Evolutionary conservation across 352 stramenopile species (phyloP).

Genomic region (Globisporangium splendens): DNA sequence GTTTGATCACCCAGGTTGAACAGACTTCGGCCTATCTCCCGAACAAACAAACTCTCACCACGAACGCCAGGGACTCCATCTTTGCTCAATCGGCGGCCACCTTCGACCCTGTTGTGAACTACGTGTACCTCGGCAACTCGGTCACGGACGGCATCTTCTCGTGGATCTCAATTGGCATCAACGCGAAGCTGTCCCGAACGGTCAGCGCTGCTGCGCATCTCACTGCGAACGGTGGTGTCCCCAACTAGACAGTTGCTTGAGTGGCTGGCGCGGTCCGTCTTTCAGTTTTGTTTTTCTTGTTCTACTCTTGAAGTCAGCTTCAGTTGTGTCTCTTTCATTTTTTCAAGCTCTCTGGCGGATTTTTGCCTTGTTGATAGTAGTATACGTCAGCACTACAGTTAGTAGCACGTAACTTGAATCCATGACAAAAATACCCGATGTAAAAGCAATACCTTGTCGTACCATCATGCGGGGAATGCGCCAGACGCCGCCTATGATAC

Average conservation of each 20-base stretch:
- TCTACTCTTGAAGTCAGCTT: not conserved
- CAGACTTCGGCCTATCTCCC: not conserved
- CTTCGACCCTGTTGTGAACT: slow-evolving; percentile 8
- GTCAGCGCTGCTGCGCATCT: slow-evolving; percentile 1
- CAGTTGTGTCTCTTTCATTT: not conserved
- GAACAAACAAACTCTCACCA: slow-evolving; percentile 9
- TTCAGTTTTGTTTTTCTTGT: not conserved
- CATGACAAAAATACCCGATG: not conserved
- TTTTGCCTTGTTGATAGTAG: not conserved
- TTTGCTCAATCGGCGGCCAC: slow-evolving; percentile 2
- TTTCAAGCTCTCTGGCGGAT: not conserved
- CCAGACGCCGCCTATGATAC: slow-evolving; percentile 24
- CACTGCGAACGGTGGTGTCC: slow-evolving; percentile 5
- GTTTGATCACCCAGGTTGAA: not conserved
- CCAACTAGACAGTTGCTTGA: not conserved
- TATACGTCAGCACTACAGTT: not conserved
- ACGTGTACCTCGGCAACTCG: slow-evolving; percentile 3
- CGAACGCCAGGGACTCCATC: slow-evolving; percentile 7
- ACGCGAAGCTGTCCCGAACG: not conserved
- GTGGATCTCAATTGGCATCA: slow-evolving; percentile 10
- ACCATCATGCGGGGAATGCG: too few relatives aligned
- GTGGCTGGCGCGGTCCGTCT: not conserved
- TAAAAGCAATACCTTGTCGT: too few relatives aligned
- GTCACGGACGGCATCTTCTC: slow-evolving; percentile 8
- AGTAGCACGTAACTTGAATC: not conserved